These are phyloP conservation scores for Aspergillus aculeatus DNA, from an alignment of 2,329 filamentous ascomycete species.

Conservation along the genomic window DNA sequence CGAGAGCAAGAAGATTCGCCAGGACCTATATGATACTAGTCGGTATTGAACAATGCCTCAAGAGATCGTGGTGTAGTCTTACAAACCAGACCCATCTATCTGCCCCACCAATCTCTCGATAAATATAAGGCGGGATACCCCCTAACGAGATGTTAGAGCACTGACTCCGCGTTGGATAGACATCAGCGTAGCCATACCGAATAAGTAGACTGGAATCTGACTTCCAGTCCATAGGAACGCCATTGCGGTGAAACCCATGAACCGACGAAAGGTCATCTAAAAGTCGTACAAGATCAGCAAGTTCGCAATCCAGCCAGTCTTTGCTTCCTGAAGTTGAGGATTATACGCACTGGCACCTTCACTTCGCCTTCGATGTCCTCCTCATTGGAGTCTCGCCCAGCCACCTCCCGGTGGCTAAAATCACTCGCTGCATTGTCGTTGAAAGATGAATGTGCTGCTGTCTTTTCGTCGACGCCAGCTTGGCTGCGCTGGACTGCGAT, in stretches of 20 bases:
- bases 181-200: slow-evolving; percentile 37
- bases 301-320: too few relatives aligned
- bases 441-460: slow-evolving; percentile 24
- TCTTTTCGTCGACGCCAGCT: slow-evolving; percentile 30
- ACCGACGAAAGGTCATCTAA: slow-evolving; percentile 51
- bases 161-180: neutral
- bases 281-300: slow-evolving; percentile 16
- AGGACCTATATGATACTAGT: slow-evolving; percentile 37
- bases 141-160: slow-evolving; percentile 24
- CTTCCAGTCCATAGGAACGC: slow-evolving; percentile 61
- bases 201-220: slow-evolving; percentile 59
- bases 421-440: slow-evolving; percentile 26
- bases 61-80: slow-evolving; percentile 8
- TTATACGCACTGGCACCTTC: neutral
- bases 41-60: neutral
- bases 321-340: neutral
- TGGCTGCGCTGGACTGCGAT: slow-evolving; percentile 11
- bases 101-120: slow-evolving; percentile 59
- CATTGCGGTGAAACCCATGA: slow-evolving; percentile 59
- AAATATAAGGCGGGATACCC: slow-evolving; percentile 56
- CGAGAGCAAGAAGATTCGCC: slow-evolving; percentile 54
- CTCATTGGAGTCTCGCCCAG: slow-evolving; percentile 49
- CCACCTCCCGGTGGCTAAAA: slow-evolving; percentile 49
- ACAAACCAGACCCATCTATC: slow-evolving; percentile 64
- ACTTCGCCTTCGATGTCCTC: neutral